phyloP scores from a whole-genome alignment of 768 basidiomycete genomes.

The Agaricus blazei region DNA sequence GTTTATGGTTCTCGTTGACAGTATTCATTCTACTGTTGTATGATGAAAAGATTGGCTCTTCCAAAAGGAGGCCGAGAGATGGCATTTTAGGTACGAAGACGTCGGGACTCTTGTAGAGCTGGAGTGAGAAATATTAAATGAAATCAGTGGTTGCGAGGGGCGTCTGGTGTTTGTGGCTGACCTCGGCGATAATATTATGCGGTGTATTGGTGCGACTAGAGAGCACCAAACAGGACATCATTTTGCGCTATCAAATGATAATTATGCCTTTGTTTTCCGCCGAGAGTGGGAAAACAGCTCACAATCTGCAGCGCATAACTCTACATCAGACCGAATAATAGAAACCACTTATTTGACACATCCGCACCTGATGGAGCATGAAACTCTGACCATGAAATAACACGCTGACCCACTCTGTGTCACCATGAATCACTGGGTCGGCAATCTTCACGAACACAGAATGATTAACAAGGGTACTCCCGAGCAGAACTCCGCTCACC shows the following conservation, averaged over 20 bases:
- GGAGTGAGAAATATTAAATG: neutral
- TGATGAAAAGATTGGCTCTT: constrained; percentile 76
- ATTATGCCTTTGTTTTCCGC: neutral
- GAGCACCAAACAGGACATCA: constrained; percentile 87
- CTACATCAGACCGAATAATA: neutral
- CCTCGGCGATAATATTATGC: constrained; percentile 68
- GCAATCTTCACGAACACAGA: constrained; percentile 43
- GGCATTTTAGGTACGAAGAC: constrained; percentile 96
- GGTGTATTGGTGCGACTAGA: constrained; percentile 74
- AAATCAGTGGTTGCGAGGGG: neutral
- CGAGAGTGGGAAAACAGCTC: constrained; percentile 18
- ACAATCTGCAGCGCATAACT: constrained; percentile 39
- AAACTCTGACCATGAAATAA: constrained; percentile 96
- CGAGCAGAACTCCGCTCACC: constrained; percentile 30
- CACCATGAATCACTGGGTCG: constrained; percentile 86
- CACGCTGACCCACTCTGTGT: constrained; percentile 93
- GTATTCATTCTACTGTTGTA: constrained; percentile 60
- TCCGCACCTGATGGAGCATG: constrained; percentile 94
- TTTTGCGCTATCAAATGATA: constrained; percentile 71
- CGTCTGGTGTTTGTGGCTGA: constrained; percentile 17
- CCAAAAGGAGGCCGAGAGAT: constrained; percentile 86
- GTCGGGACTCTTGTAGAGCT: constrained; percentile 73
- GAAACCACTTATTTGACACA: constrained; percentile 3
- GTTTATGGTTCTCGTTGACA: constrained; percentile 47
- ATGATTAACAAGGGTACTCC: neutral